Evolutionary conservation across 106 monocot genomes (phyloP).

Genomic region (Dioscorea dumetorum): DNA sequence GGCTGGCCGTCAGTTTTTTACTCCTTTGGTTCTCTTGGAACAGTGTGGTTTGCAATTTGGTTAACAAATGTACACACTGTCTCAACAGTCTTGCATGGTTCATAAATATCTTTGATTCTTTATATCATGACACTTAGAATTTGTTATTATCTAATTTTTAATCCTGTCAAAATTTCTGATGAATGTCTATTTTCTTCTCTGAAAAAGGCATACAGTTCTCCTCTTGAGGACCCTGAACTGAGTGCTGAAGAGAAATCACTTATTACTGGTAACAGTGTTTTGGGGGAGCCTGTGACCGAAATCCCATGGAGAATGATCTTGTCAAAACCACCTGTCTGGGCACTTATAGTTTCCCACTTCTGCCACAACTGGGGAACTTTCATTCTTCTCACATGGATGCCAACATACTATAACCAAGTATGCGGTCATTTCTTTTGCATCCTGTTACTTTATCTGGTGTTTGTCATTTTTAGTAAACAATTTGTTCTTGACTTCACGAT

Average conservation of each 20-base stretch:
- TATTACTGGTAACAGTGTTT: conserved; percentile 29
- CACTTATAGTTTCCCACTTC: conserved; percentile 79
- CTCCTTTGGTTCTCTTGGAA: conserved; percentile 84
- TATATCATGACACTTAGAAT: background rate
- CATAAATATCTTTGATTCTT: background rate
- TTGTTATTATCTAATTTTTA: background rate
- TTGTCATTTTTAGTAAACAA: too few relatives aligned
- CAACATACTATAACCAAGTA: conserved; percentile 92
- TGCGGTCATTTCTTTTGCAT: too few relatives aligned
- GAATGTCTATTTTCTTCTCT: conserved; percentile 3
- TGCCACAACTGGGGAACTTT: conserved; percentile 99
- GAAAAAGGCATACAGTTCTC: conserved; percentile 75
- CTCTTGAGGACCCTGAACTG: conserved; percentile 76
- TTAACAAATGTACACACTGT: conserved; percentile 42
- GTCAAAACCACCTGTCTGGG: conserved; percentile 90
- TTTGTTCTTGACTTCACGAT: too few relatives aligned
- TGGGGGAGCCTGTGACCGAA: conserved; percentile 49
- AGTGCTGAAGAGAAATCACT: conserved; percentile 51
- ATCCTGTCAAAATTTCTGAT: background rate
- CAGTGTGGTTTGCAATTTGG: conserved; percentile 73
- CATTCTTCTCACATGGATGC: conserved; percentile 98
- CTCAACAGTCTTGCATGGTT: background rate
- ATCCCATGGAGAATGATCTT: conserved; percentile 81
- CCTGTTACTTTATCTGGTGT: too few relatives aligned
- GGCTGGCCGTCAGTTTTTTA: conserved; percentile 94